Percentiles rank a stretch among this genome's conserved stretches.
Evolutionary conservation across 495 filamentous ascomycete genomes (phyloP).

Genomic region (Penicillium manginii): DNA sequence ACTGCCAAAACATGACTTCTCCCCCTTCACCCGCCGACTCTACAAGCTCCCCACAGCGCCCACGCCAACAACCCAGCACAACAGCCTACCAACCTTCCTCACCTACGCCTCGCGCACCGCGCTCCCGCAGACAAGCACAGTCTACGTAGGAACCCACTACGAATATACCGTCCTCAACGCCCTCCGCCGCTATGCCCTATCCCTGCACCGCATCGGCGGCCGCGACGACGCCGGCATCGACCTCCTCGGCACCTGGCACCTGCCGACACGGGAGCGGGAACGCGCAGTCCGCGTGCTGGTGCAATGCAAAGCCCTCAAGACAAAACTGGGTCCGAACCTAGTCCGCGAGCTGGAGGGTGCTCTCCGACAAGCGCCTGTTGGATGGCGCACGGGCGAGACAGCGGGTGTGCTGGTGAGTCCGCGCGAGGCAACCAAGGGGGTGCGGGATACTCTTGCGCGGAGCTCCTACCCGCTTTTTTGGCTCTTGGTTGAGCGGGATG

Average conservation of each 20-base stretch:
- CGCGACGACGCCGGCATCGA: conserved; percentile 81
- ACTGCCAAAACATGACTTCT: conserved; percentile 22
- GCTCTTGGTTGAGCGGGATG: conserved; percentile 51
- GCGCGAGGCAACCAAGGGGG: conserved; percentile 58
- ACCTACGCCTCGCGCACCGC: conserved; percentile 61
- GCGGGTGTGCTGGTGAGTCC: conserved; percentile 66
- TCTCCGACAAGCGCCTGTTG: conserved; percentile 68
- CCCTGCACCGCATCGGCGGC: conserved; percentile 73
- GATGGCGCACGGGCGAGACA: conserved; percentile 63
- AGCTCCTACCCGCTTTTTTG: conserved; percentile 69
- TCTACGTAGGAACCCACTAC: conserved; percentile 57
- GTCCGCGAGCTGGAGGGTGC: conserved; percentile 88
- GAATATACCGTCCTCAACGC: conserved; percentile 74
- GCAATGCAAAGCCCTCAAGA: conserved; percentile 77
- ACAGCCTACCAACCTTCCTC: conserved; percentile 73
- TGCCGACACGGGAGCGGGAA: conserved; percentile 49
- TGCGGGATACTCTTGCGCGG: conserved; percentile 66
- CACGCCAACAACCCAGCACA: conserved; percentile 54
- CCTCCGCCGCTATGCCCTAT: conserved; percentile 66
- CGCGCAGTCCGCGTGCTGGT: conserved; percentile 65
- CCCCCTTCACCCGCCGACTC: conserved; percentile 45
- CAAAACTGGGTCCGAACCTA: conserved; percentile 62
- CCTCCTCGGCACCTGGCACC: conserved; percentile 77
- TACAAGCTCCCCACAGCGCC: conserved; percentile 42
- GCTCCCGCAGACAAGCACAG: conserved; percentile 41